Percentiles rank a stretch among this genome's conserved stretches.
Conservation (phyloP, 1,284 basidiomycete genomes). For the Heterobasidion parviporum region DNA sequence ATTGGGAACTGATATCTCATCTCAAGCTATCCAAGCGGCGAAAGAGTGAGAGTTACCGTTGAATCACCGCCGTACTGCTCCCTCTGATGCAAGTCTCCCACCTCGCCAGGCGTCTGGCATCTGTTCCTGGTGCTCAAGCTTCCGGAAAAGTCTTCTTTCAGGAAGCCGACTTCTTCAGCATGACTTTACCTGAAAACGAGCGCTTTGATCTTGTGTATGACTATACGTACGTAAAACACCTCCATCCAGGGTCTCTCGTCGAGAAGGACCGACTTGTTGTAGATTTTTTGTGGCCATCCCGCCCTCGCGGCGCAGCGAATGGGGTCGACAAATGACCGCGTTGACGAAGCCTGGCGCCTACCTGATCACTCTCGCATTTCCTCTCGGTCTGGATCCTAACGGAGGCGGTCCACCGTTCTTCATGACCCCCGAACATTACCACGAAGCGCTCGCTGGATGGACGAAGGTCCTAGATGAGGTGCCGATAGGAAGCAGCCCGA, state of each 20-base stretch:
- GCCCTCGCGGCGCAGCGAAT: slow-evolving; percentile 41
- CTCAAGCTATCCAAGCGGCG: neutral
- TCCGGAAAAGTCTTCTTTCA: slow-evolving; percentile 26
- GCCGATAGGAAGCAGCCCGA: slow-evolving; percentile 30
- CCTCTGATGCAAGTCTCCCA: too few species aligned
- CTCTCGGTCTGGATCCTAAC: slow-evolving; percentile 41
- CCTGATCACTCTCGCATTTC: slow-evolving; percentile 52
- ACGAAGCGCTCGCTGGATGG: slow-evolving; percentile 44
- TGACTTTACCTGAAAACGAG: slow-evolving; percentile 27
- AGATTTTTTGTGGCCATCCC: slow-evolving; percentile 71
- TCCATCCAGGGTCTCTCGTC: neutral
- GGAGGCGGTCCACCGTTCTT: slow-evolving; percentile 52
- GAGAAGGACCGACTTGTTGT: neutral
- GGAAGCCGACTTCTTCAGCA: slow-evolving; percentile 46
- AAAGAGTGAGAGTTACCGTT: neutral
- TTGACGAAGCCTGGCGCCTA: slow-evolving; percentile 31
- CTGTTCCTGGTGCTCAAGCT: neutral
- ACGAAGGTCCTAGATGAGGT: slow-evolving; percentile 45
- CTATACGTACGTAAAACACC: slow-evolving; percentile 44
- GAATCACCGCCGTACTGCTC: neutral
- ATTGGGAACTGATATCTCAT: neutral
- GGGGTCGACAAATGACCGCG: slow-evolving; percentile 49
- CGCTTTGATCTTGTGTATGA: slow-evolving; percentile 56
- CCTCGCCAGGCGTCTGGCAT: neutral
- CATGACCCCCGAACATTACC: slow-evolving; percentile 51